These are phyloP conservation scores for Tricladium varicosporioides DNA, from an alignment of 2,329 filamentous ascomycete species.

Conservation along the genomic window DNA sequence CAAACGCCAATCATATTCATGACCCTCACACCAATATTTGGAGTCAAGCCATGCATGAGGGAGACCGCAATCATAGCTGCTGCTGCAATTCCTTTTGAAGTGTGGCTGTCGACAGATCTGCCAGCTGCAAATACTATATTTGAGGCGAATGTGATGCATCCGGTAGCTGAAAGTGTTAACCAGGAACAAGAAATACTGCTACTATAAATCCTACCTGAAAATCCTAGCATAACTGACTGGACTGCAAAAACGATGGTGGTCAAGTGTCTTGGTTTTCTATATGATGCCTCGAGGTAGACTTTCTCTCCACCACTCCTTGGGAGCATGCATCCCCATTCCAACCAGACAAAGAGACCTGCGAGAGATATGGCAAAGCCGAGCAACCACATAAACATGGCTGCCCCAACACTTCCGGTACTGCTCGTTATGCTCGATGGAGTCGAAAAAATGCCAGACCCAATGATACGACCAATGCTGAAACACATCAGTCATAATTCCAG, in stretches of 20 bases:
- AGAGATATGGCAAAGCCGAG: slow-evolving; percentile 37
- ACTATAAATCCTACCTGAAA: slow-evolving; percentile 39
- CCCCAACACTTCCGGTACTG: slow-evolving; percentile 53
- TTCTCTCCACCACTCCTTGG: slow-evolving; percentile 48
- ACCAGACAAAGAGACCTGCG: slow-evolving; percentile 42
- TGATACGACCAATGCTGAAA: slow-evolving; percentile 4
- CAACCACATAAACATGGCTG: not conserved
- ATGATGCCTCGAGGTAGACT: slow-evolving; percentile 51
- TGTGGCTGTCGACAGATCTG: too few species aligned
- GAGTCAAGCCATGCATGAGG: too few species aligned
- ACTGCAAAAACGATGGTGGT: slow-evolving; percentile 50
- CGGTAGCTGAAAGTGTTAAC: too few species aligned
- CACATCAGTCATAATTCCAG: too few species aligned
- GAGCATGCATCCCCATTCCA: slow-evolving; percentile 43
- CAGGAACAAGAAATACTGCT: slow-evolving; percentile 40
- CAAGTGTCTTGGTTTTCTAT: slow-evolving; percentile 46
- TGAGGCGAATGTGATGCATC: too few species aligned
- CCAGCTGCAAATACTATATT: too few species aligned
- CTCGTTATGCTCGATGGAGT: slow-evolving; percentile 64
- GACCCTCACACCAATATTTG: too few species aligned
- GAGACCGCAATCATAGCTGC: too few species aligned
- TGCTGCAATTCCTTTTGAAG: too few species aligned
- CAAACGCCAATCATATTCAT: too few species aligned
- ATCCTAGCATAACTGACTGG: slow-evolving; percentile 48
- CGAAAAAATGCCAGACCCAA: slow-evolving; percentile 17